Percentiles rank a stretch among this genome's conserved stretches.
These are phyloP conservation scores for Cardiospermum halicacabum DNA, from an alignment of 345 rosid genomes.

Conservation along the genomic window DNA sequence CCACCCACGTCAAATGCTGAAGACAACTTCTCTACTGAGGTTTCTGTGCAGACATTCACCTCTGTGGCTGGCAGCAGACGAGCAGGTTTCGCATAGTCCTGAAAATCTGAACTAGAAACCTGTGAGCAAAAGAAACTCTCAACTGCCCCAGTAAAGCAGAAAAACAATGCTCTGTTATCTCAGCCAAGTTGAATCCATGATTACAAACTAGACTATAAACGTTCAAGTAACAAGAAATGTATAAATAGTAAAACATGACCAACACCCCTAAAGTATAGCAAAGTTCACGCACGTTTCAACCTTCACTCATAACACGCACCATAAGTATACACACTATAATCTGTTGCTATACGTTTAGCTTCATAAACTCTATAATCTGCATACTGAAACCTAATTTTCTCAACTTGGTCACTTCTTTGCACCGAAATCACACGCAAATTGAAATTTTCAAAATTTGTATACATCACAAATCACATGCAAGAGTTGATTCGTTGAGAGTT, in stretches of 20 bases:
- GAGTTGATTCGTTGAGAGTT: background rate
- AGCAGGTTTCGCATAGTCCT: conserved; percentile 64
- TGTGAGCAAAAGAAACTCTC: background rate
- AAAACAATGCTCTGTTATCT: background rate
- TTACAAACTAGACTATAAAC: background rate
- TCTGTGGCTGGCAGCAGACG: conserved; percentile 56
- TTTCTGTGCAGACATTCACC: conserved; percentile 33
- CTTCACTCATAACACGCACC: background rate
- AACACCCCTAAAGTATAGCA: no score
- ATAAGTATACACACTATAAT: background rate
- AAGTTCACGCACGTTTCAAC: background rate
- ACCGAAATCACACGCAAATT: background rate
- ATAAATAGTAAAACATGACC: background rate
- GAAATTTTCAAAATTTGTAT: background rate
- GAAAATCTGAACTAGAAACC: conserved; percentile 52
- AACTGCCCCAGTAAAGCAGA: conserved; percentile 3
- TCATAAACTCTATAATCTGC: background rate
- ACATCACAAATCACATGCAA: background rate
- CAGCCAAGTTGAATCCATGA: background rate
- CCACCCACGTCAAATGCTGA: conserved; percentile 15
- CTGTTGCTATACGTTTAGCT: background rate
- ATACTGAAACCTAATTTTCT: background rate
- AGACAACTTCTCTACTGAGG: conserved; percentile 19
- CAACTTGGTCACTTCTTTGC: background rate
- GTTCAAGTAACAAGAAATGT: background rate